Conservation (phyloP, 192 early-diverging fungal genomes). For the Coemansia sp. region DNA sequence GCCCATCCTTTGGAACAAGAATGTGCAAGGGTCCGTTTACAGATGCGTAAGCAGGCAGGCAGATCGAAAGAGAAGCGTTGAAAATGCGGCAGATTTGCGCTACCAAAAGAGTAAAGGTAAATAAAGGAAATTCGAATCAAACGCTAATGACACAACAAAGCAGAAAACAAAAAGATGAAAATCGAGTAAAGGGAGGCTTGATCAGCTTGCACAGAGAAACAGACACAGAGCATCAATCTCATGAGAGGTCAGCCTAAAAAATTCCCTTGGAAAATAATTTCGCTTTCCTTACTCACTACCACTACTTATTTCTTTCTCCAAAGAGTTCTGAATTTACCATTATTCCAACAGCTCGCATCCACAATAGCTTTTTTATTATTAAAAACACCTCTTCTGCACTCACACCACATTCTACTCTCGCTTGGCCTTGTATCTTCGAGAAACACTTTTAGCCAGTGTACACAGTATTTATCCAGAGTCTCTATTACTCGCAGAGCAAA, state of each 20-base stretch:
- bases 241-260: no score
- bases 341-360: background rate
- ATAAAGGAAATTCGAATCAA: no score
- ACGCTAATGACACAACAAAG: background rate
- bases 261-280: no score
- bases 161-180: background rate
- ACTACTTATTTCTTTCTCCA: background rate
- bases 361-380: no score
- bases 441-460: background rate
- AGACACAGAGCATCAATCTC: no score
- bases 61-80: background rate
- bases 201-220: no score
- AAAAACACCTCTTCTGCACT: background rate
- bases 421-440: background rate
- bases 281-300: background rate
- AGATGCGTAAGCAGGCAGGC: background rate
- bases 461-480: background rate
- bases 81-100: background rate
- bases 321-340: background rate
- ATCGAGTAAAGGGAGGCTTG: background rate
- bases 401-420: background rate
- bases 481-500: background rate
- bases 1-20: constrained; percentile 24
- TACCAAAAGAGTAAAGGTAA: no score
- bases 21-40: background rate